These are phyloP conservation scores for Xylariaceae sp. DNA, from an alignment of 2,329 filamentous ascomycete genomes.

Conservation along the genomic window DNA sequence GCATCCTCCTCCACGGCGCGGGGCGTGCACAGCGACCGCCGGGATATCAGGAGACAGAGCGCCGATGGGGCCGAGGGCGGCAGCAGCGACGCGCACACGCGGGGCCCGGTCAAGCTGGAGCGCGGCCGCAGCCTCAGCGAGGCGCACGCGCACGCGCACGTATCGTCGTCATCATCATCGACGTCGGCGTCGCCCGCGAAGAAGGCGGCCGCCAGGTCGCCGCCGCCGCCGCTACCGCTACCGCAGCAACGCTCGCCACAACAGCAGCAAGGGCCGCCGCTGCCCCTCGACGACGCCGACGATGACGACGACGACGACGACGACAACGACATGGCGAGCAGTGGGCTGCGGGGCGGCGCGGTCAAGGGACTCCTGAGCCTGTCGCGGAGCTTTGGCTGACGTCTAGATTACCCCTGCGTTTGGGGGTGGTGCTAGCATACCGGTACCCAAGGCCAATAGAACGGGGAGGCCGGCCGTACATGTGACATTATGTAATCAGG, in stretches of 20 bases:
- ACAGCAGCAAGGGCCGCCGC: neutral
- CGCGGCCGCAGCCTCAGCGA: neutral
- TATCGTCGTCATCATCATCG: neutral
- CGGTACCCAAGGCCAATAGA: no score
- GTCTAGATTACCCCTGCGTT: no score
- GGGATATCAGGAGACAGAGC: neutral
- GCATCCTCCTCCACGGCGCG: slow-evolving; percentile 2
- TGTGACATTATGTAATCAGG: no score
- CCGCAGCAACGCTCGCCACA: no score
- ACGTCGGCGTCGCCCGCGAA: neutral
- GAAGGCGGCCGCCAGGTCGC: slow-evolving; percentile 1
- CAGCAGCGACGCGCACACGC: slow-evolving; percentile 5
- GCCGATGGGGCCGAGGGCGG: neutral
- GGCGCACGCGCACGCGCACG: slow-evolving; percentile 11
- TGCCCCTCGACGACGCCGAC: neutral
- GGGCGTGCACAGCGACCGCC: neutral
- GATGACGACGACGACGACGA: slow-evolving; percentile 22
- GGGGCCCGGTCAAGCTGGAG: no score
- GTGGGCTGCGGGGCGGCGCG: slow-evolving; percentile 40
- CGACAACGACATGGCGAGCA: slow-evolving; percentile 30
- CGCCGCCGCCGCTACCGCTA: neutral
- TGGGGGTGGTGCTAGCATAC: no score
- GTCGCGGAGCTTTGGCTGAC: slow-evolving; percentile 10
- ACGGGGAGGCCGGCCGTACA: no score
- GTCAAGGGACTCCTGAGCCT: slow-evolving; percentile 46